Conservation (phyloP, 129 eudicot species). For the Solidago caesia region DNA sequence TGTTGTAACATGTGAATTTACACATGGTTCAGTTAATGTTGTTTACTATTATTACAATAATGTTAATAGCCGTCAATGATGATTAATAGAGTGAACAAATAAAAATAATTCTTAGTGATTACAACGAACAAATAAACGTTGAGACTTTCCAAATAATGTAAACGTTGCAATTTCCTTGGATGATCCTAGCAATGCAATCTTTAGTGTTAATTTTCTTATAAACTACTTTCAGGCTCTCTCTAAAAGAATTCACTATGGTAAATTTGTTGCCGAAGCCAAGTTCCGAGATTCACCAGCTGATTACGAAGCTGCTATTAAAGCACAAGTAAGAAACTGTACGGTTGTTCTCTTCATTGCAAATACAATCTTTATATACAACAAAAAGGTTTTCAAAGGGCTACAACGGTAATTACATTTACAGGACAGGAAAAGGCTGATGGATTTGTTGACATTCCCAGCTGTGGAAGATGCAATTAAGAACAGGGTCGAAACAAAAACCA, state of each 20-base stretch:
- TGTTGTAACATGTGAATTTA: neutral
- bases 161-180: neutral
- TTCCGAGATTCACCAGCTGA: slow-evolving; percentile 70
- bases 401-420: slow-evolving; percentile 30
- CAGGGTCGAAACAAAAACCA: slow-evolving; percentile 72
- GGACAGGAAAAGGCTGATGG: slow-evolving; percentile 56
- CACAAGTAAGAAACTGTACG: slow-evolving; percentile 45
- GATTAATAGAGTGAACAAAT: neutral
- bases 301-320: slow-evolving; percentile 64
- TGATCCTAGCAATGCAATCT: neutral
- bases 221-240: slow-evolving; percentile 56
- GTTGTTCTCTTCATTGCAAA: neutral
- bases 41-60: neutral
- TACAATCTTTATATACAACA: neutral
- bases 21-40: neutral
- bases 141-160: neutral
- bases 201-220: slow-evolving; percentile 4
- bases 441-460: slow-evolving; percentile 63
- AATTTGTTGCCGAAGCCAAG: slow-evolving; percentile 95
- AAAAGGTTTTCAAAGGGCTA: neutral
- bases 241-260: slow-evolving; percentile 92
- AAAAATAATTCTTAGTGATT: neutral
- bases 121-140: neutral
- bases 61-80: neutral
- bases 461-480: slow-evolving; percentile 66